Evolutionary conservation across 495 filamentous ascomycete genomes (phyloP).

Genomic region (Tuber umbilicatum): DNA sequence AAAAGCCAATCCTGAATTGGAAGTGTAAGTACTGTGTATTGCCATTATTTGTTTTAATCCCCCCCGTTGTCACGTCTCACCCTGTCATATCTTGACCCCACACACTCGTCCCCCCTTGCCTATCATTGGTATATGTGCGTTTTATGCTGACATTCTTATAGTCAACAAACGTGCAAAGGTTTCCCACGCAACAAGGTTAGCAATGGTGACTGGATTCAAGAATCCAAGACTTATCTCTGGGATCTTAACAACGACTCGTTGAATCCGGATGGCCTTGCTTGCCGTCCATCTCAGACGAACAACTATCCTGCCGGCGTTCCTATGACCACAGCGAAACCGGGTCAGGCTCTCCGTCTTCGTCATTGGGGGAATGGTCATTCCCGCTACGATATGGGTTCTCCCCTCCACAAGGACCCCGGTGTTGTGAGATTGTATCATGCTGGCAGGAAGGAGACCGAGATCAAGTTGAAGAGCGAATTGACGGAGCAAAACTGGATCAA

Average conservation of each 20-base stretch:
- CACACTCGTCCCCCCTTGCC: too few relatives aligned
- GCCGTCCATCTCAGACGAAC: constrained; percentile 20
- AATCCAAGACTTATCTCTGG: constrained; percentile 37
- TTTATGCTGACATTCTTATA: constrained; percentile 15
- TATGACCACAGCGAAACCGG: constrained; percentile 33
- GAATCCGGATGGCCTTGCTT: constrained; percentile 22
- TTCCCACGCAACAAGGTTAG: constrained; percentile 32
- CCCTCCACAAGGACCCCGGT: constrained; percentile 37
- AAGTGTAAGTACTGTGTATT: constrained; percentile 21
- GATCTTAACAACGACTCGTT: constrained; percentile 18
- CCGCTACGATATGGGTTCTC: constrained; percentile 35
- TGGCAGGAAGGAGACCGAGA: constrained; percentile 30
- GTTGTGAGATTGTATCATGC: constrained; percentile 40
- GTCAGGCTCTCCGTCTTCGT: constrained; percentile 30
- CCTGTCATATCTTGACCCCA: background rate
- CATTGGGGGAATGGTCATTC: constrained; percentile 39
- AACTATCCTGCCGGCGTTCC: constrained; percentile 25
- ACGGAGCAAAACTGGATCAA: constrained; percentile 33
- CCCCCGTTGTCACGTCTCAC: background rate
- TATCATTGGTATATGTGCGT: background rate
- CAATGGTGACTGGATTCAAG: constrained; percentile 35
- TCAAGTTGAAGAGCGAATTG: constrained; percentile 27
- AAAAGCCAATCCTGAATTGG: constrained; percentile 20
- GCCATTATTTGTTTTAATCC: background rate
- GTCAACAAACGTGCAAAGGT: constrained; percentile 27